These are phyloP conservation scores for Croton setiger DNA, from an alignment of 441 rosid species.

Conservation along the genomic window DNA sequence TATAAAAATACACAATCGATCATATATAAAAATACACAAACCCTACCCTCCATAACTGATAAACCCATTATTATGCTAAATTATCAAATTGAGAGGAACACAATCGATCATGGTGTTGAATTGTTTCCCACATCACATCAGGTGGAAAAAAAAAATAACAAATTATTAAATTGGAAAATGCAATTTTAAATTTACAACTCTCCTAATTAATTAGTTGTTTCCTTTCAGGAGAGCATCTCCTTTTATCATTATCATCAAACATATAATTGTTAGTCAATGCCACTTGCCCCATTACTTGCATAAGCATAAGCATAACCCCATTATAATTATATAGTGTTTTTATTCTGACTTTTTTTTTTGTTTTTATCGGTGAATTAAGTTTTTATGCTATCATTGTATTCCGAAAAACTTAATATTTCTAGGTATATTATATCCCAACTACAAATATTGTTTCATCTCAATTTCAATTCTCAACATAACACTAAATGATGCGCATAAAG, in stretches of 20 bases:
- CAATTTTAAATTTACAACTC: not conserved
- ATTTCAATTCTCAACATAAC: too few relatives aligned
- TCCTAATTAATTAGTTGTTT: constrained; percentile 10
- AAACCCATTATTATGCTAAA: not conserved
- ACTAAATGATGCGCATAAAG: too few relatives aligned
- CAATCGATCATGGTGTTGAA: constrained; percentile 9
- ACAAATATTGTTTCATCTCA: too few relatives aligned
- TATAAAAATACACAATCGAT: constrained; percentile 1
- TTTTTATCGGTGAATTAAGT: too few relatives aligned
- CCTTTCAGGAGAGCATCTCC: constrained; percentile 8
- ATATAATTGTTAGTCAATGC: not conserved
- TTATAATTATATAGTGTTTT: not conserved
- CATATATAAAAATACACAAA: too few relatives aligned
- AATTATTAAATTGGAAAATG: constrained; percentile 19
- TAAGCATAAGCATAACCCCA: not conserved
- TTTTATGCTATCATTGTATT: too few relatives aligned
- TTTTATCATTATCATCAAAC: not conserved
- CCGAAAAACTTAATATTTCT: too few relatives aligned
- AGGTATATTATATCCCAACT: too few relatives aligned
- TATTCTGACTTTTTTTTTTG: too few relatives aligned
- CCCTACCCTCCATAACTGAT: not conserved
- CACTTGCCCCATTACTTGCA: constrained; percentile 14
- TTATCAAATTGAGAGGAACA: not conserved
- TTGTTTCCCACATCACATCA: constrained; percentile 2
- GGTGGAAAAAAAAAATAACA: not conserved